Base-by-base conservation (phyloP, 2,329 filamentous ascomycete genomes). In the Colletotrichum neosansevieriae region DNA sequence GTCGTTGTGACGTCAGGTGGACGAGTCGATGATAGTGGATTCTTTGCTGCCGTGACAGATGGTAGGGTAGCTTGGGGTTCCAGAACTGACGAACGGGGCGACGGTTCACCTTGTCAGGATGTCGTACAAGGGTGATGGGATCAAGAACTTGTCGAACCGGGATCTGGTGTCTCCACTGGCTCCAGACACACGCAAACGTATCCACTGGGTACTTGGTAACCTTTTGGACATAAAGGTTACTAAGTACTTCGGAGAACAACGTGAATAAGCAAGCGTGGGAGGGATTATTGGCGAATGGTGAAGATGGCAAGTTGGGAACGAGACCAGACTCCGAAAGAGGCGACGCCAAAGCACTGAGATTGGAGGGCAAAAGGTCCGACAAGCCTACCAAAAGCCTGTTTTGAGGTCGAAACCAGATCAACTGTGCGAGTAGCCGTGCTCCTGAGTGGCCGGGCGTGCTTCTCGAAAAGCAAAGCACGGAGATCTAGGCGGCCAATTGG, bases 31-130 rank as follows among this genome's bases (percentile, higher is more conserved):
- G 24, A 57, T 24, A 21, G 60, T 68, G 60, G 65, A 24, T 59
- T 58, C 36, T 40, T 21, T 50, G 29, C 49, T 65, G 51, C 53
- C 65, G 45, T 11, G 61, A 58, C 38, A 44, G 47, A 36, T 36
- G 56, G 45, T 53, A 60, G 65, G 45, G 53, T 60, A 58, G 53
- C 45, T 63, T 42, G 24, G 42, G 42, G 61, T 59, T 69, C 66
- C 66, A 69, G 54, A 66, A 66, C 66, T 40, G 61, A 45, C 61
- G 40, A 65, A 59, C 40, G 54, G 61, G 61, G 60, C 65, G 53
- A 42, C 47, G 40, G 61, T 56, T 68, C 61, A 65, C 66, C 54
- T 45, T 65, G 66, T 45, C 61, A 56, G 61, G 61, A 29, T n/a
- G 15, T 51, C 21, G 29, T 45, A 47, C 66, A 69, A 66, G 66